A percentile compares a stretch with the other conserved stretches of the same genome.
Evolutionary conservation across 2,329 filamentous ascomycete species (phyloP).

Genomic region (Sclerotinia sclerotiorum): DNA sequence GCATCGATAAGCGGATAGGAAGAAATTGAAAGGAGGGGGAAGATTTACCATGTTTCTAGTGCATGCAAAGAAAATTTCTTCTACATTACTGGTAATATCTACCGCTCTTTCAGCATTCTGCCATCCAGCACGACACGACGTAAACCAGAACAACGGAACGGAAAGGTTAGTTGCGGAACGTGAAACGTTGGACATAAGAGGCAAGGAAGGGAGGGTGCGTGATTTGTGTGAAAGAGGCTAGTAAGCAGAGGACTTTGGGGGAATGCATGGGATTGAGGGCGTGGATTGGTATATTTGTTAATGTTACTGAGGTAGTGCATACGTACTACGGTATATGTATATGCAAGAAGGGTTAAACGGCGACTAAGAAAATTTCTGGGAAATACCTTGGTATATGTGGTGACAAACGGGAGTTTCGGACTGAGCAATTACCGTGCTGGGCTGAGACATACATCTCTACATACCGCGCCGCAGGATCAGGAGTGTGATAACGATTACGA

Average conservation of each 20-base stretch:
- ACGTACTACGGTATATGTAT: background rate
- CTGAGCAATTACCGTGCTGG: constrained; percentile 2
- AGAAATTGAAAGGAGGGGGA: constrained; percentile 17
- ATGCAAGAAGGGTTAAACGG: constrained; percentile 19
- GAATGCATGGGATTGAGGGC: background rate
- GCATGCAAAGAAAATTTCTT: background rate
- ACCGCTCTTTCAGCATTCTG: background rate
- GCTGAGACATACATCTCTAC: constrained; percentile 13
- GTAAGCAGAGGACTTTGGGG: background rate
- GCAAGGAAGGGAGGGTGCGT: constrained; percentile 15
- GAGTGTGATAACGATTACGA: constrained; percentile 9
- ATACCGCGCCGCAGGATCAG: constrained; percentile 5
- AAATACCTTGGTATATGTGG: background rate
- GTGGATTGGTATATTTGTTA: background rate
- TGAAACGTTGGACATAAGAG: constrained; percentile 14
- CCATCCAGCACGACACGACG: background rate
- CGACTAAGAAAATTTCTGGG: constrained; percentile 10
- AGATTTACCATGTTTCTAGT: constrained; percentile 14
- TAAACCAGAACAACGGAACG: background rate
- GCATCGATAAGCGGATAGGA: constrained; percentile 13
- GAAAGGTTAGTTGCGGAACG: constrained; percentile 7
- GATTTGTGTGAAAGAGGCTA: constrained; percentile 2
- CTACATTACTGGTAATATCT: background rate
- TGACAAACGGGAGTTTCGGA: constrained; percentile 5
- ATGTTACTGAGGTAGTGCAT: background rate